These are phyloP conservation scores for Anisodus acutangulus DNA, from an alignment of 257 asterid genomes.

Conservation along the genomic window DNA sequence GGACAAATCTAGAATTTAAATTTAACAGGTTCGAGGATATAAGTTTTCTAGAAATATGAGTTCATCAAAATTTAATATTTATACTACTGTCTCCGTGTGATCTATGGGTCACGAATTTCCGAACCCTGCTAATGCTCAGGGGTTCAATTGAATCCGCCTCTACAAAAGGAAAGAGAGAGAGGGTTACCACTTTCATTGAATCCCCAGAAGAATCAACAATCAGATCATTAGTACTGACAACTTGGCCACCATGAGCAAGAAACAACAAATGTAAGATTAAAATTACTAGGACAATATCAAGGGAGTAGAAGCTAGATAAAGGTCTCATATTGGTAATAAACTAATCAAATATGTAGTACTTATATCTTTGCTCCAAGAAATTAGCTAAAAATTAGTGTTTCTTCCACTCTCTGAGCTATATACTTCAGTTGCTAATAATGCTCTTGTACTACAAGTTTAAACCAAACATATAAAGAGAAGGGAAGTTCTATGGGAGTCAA, in stretches of 20 bases:
- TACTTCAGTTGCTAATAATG: not conserved
- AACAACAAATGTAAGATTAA: slow-evolving; percentile 11
- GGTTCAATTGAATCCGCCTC: not conserved
- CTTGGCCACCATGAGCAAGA: not conserved
- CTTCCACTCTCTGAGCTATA: not conserved
- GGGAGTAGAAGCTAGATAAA: not conserved
- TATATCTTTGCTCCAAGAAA: not conserved
- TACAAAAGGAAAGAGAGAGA: not conserved
- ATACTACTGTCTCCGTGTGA: not conserved
- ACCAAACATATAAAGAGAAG: not conserved
- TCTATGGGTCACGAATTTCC: no score
- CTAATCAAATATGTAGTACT: not conserved
- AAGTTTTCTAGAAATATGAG: no score
- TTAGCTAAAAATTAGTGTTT: not conserved
- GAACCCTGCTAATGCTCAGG: no score
- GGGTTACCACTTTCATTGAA: not conserved
- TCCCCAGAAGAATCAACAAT: slow-evolving; percentile 19
- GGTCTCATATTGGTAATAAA: slow-evolving; percentile 10
- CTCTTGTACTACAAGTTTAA: not conserved
- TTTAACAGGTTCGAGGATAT: not conserved
- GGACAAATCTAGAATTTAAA: not conserved
- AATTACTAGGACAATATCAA: not conserved
- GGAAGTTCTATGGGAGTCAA: not conserved
- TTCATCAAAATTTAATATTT: not conserved
- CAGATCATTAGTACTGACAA: not conserved